A percentile compares a stretch with the other conserved stretches of the same genome.
Evolutionary conservation across 2,329 filamentous ascomycete species (phyloP).

Genomic region (Xylaria sp.): DNA sequence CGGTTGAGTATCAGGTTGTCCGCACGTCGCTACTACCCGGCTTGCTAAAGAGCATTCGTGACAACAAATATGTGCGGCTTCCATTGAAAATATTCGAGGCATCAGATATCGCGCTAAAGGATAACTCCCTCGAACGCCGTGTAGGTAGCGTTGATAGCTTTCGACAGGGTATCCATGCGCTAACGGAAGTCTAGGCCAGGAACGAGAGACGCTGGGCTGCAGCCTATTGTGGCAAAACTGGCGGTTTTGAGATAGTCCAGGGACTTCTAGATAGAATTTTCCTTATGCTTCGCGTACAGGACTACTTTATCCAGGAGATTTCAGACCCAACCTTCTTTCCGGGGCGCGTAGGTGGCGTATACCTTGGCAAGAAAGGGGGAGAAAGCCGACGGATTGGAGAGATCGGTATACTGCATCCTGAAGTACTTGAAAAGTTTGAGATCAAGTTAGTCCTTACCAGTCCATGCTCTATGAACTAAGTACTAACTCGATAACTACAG

Average conservation of each 20-base stretch:
- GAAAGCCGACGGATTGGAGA: conserved; percentile 83
- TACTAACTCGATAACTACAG: conserved; percentile 27
- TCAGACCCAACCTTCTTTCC: conserved; percentile 92
- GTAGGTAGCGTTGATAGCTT: conserved; percentile 20
- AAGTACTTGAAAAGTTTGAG: conserved; percentile 80
- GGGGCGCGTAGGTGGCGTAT: conserved; percentile 88
- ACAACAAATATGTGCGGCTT: conserved; percentile 79
- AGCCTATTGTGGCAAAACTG: conserved; percentile 92
- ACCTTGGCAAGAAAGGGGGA: conserved; percentile 70
- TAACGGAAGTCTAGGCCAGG: conserved; percentile 68
- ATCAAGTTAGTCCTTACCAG: conserved; percentile 57
- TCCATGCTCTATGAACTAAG: neutral
- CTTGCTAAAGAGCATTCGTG: conserved; percentile 80
- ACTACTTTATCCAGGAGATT: conserved; percentile 94
- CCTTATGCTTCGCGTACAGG: conserved; percentile 86
- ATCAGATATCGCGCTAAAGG: conserved; percentile 88
- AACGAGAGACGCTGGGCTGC: conserved; percentile 98
- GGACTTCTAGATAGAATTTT: conserved; percentile 92
- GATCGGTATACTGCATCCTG: conserved; percentile 94
- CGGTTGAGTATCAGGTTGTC: conserved; percentile 82
- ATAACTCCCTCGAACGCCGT: conserved; percentile 76
- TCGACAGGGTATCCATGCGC: neutral
- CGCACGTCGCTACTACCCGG: conserved; percentile 79
- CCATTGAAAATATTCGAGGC: conserved; percentile 85
- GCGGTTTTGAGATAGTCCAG: conserved; percentile 95